Percentiles rank a stretch among this genome's conserved stretches.
These are phyloP conservation scores for Tetrahymena malaccensis DNA, from an alignment of 73 alveolate genomes.

Conservation along the genomic window DNA sequence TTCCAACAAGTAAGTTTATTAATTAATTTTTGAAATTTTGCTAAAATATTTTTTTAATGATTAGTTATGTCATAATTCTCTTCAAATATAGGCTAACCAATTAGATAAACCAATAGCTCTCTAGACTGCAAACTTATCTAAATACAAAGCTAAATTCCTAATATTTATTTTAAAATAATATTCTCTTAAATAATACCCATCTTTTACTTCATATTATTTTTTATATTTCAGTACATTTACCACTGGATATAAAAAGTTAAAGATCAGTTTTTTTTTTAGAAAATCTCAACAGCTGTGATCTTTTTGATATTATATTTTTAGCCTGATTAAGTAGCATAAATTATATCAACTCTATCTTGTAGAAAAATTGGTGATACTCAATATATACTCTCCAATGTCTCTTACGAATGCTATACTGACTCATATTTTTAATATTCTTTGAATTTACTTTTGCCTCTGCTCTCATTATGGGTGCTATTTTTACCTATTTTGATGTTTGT, in stretches of 20 bases:
- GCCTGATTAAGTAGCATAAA: neutral
- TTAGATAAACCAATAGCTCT: neutral
- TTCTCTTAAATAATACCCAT: neutral
- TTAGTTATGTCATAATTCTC: conserved; percentile 10
- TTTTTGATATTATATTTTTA: neutral
- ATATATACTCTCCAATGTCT: neutral
- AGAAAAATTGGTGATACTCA: neutral
- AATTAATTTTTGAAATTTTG: neutral
- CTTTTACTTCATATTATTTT: neutral
- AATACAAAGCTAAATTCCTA: neutral
- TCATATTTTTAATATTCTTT: neutral
- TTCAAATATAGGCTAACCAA: neutral
- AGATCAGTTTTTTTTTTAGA: neutral
- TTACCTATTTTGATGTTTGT: neutral
- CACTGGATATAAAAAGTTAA: neutral
- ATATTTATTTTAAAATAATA: neutral
- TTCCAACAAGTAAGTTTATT: neutral
- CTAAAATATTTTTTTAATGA: too few relatives aligned
- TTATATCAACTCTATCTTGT: neutral
- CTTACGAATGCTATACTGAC: neutral
- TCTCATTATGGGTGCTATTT: neutral
- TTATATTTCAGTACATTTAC: neutral
- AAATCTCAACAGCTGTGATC: neutral
- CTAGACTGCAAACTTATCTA: neutral
- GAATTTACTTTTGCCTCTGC: conserved; percentile 1